Conservation (phyloP, 2,329 filamentous ascomycete genomes). For the Trichoderma lentiforme region DNA sequence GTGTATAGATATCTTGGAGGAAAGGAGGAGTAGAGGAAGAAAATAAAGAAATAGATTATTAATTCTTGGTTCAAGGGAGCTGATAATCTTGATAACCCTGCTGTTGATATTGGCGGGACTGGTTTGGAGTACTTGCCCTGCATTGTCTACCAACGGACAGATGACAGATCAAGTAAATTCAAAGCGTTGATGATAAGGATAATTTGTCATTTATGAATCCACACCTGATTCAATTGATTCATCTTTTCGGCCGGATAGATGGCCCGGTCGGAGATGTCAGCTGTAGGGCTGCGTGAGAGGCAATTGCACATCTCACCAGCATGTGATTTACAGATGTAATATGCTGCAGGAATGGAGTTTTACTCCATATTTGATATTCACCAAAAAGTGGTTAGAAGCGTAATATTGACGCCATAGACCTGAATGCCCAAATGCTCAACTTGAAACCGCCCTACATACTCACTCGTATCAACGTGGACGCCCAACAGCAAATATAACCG, state of each 20-base stretch:
- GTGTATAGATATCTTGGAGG: slow-evolving; percentile 70
- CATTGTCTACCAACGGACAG: background rate
- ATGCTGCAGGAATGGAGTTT: background rate
- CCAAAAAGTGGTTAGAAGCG: background rate
- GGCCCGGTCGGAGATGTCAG: background rate
- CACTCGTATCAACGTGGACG: background rate
- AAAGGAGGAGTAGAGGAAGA: slow-evolving; percentile 26
- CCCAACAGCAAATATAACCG: background rate
- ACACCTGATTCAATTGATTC: background rate
- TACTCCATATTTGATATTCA: background rate
- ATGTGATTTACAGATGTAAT: background rate
- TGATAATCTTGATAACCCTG: background rate
- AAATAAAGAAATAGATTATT: background rate
- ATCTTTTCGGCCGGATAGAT: background rate
- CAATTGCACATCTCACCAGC: background rate
- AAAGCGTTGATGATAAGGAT: background rate
- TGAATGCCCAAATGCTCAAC: background rate
- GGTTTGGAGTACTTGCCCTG: background rate
- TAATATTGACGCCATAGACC: background rate
- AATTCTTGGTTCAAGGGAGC: background rate
- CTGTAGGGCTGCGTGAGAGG: background rate
- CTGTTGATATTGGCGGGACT: background rate
- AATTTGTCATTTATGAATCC: background rate
- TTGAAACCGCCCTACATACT: background rate
- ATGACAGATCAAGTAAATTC: background rate